Percentiles rank a stretch among this genome's conserved stretches.
phyloP scores from a whole-genome alignment of 2,329 filamentous ascomycete species.

The Colletotrichum sp. region DNA sequence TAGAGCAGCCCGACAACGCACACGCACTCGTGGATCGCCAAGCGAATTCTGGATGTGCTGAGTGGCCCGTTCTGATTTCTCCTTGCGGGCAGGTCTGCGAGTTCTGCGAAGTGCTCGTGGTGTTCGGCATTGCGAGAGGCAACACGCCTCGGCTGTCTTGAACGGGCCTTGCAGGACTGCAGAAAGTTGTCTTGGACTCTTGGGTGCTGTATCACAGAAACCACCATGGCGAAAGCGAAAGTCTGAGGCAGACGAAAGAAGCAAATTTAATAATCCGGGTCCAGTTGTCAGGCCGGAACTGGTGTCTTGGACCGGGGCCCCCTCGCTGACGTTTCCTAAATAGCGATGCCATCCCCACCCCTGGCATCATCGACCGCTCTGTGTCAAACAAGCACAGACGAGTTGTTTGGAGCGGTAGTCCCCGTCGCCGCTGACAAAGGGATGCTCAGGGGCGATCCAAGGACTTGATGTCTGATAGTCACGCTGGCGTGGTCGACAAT shows the following conservation, averaged over 20 bases:
- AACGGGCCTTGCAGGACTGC: neutral
- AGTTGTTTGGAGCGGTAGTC: neutral
- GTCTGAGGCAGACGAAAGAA: neutral
- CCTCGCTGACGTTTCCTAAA: slow-evolving; percentile 1
- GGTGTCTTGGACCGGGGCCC: neutral
- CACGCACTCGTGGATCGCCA: slow-evolving; percentile 17
- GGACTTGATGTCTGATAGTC: neutral
- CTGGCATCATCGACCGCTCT: neutral
- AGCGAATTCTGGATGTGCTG: neutral
- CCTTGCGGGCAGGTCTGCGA: neutral
- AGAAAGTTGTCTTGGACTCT: neutral
- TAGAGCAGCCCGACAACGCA: slow-evolving; percentile 6
- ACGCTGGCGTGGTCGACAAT: neutral
- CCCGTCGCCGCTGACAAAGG: neutral
- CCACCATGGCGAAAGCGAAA: neutral
- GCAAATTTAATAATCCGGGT: neutral
- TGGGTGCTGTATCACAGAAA: neutral
- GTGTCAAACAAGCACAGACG: slow-evolving; percentile 9
- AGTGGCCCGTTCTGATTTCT: neutral
- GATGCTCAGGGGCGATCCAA: neutral
- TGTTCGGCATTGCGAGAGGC: neutral
- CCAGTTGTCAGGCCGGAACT: neutral
- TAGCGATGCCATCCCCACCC: neutral
- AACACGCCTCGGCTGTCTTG: neutral
- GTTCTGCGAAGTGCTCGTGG: neutral